Conservation (phyloP, 257 asterid genomes). For the Gentiana straminea region DNA sequence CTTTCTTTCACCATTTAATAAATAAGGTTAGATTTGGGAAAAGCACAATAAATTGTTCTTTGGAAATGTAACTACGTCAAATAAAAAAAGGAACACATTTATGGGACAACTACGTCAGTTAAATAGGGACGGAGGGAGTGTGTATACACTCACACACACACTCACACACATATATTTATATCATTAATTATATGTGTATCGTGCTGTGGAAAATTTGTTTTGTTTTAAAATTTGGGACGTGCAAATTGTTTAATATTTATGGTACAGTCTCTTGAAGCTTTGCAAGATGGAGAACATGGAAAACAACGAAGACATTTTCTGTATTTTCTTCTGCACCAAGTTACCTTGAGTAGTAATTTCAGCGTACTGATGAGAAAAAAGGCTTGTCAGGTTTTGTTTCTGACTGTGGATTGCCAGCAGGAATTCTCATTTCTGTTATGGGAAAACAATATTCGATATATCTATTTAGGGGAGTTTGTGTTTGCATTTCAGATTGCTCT, state of each 20-base stretch:
- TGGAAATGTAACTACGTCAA: too few relatives aligned
- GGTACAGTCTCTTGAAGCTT: slow-evolving; percentile 90
- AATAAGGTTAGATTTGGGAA: too few relatives aligned
- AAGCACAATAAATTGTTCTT: too few relatives aligned
- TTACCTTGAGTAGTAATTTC: slow-evolving; percentile 86
- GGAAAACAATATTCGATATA: slow-evolving; percentile 2
- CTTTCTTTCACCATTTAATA: too few relatives aligned
- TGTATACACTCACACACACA: too few relatives aligned
- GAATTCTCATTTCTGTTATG: slow-evolving; percentile 8
- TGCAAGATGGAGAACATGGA: slow-evolving; percentile 98
- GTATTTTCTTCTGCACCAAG: slow-evolving; percentile 95
- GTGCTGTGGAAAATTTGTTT: too few relatives aligned
- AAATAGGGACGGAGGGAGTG: too few relatives aligned
- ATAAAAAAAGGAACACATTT: too few relatives aligned
- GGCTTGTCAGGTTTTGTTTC: slow-evolving; percentile 78
- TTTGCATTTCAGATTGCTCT: slow-evolving; percentile 75
- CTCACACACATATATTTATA: too few relatives aligned
- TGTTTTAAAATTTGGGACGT: background rate
- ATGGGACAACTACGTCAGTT: too few relatives aligned
- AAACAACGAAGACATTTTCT: slow-evolving; percentile 85
- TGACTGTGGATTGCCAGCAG: slow-evolving; percentile 11
- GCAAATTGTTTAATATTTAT: background rate
- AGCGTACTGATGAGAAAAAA: slow-evolving; percentile 82
- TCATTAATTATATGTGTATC: too few relatives aligned
- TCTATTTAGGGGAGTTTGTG: slow-evolving; percentile 10